These are phyloP conservation scores for Gentiana dahurica DNA, from an alignment of 257 asterid species.

Conservation along the genomic window DNA sequence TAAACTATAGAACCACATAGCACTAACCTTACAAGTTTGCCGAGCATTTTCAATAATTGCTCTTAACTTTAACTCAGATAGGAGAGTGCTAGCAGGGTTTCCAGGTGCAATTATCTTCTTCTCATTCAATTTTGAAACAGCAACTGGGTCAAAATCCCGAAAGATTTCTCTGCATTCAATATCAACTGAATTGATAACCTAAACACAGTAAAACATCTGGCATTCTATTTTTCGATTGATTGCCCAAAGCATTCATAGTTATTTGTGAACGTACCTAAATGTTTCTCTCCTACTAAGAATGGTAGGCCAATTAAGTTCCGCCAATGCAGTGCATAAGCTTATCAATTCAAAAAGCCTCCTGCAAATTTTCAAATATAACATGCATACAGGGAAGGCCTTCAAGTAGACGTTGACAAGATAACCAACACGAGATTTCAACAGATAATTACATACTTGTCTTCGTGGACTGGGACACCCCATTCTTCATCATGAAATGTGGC, in stretches of 20 bases:
- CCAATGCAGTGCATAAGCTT: conserved; percentile 84
- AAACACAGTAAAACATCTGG: background rate
- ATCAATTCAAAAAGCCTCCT: conserved; percentile 88
- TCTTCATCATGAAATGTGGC: conserved; percentile 90
- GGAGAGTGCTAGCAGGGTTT: conserved; percentile 69
- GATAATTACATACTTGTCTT: conserved; percentile 50
- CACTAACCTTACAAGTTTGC: conserved; percentile 61
- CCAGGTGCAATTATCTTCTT: conserved; percentile 67
- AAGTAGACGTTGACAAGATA: conserved; percentile 3
- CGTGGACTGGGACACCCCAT: conserved; percentile 92
- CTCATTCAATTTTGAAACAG: conserved; percentile 82
- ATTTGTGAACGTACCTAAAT: conserved; percentile 45
- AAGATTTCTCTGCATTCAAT: conserved; percentile 74
- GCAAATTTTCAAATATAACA: conserved; percentile 21
- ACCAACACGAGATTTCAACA: conserved; percentile 9
- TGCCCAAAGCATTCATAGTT: background rate
- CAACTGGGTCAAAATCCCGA: conserved; percentile 69
- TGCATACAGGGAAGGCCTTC: conserved; percentile 16
- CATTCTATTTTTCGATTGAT: too few species aligned
- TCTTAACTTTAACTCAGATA: conserved; percentile 78
- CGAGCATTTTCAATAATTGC: conserved; percentile 91
- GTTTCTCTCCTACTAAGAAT: conserved; percentile 66
- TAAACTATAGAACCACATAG: background rate
- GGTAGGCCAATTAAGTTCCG: conserved; percentile 85
- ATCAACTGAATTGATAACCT: conserved; percentile 20